Percentiles rank a stretch among this genome's conserved stretches.
Conservation (phyloP, 176 grass and related monocot species). For the Rhynchospora tenuis region DNA sequence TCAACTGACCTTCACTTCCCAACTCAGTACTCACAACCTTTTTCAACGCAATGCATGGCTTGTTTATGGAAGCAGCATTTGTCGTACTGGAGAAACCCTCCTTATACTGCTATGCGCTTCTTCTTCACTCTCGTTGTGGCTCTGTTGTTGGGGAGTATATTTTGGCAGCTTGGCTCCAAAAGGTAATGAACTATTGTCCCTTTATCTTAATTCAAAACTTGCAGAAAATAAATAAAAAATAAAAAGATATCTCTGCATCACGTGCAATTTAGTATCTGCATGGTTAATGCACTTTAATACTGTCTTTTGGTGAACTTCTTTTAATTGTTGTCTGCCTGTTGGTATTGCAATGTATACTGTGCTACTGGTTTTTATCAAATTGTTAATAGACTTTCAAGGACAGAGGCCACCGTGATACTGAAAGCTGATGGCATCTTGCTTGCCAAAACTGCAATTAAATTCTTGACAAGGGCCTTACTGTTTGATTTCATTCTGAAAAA, state of each 20-base stretch:
- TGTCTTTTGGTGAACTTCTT: neutral
- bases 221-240: neutral
- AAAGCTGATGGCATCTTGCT: neutral
- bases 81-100: slow-evolving; percentile 57
- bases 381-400: neutral
- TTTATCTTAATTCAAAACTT: neutral
- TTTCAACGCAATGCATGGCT: slow-evolving; percentile 31
- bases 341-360: neutral
- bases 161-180: slow-evolving; percentile 47
- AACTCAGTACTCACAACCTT: slow-evolving; percentile 36
- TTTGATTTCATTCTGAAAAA: slow-evolving; percentile 1
- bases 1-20: slow-evolving; percentile 44
- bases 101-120: slow-evolving; percentile 37
- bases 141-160: slow-evolving; percentile 42
- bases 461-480: neutral
- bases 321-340: too few species aligned
- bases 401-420: neutral
- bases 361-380: neutral
- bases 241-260: neutral
- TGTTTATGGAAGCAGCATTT: slow-evolving; percentile 53
- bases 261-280: neutral
- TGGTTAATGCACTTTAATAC: neutral
- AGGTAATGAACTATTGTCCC: slow-evolving; percentile 26
- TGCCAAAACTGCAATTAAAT: neutral
- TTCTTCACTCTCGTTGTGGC: slow-evolving; percentile 36